Evolutionary conservation across 2,329 filamentous ascomycete genomes (phyloP), one percentile per base, ranked within the genome.

Genomic region (Dactylonectria estremocensis): DNA sequence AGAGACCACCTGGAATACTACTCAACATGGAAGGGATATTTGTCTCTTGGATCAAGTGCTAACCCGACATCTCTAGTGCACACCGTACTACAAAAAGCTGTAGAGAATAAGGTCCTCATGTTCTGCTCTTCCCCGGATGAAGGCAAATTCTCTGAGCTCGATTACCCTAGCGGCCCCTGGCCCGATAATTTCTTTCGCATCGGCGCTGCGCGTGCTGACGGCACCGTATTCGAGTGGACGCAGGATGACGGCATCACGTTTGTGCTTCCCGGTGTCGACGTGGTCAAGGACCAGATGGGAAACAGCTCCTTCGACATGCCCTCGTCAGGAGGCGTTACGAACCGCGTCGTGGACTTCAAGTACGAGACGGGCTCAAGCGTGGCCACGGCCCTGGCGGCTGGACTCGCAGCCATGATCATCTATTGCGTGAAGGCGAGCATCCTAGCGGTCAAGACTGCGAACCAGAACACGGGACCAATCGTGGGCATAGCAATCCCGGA

Each of bases 321-420:
- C 5, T 61, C 24, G 4, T 52, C 53, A 16, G 53, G 37, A 40
- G 37, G 37, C 37, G 37, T 40, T 40, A 40, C 37, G 37, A 40
- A 40, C 37, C 37, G 37, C 37, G 37, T 40, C 37, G 37, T 40
- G 37, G 37, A 40, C 37, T 40, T 55, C 33, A 66, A 71, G 9
- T 57, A 71, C 9, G 57, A 18, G 1, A 67, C 70, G 0, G 66
- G 76, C 0, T 78, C 71, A 0, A 76, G 72, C 7, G 61, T 79
- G 0, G 72, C 78, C 3, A 78, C 77, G 3, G 78, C 78, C 0
- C 58, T 80, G 2, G 77, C 73, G 2, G 66, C 76, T 1, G 78
- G 77, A 0, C 62, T 77, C 7, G 78, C 76, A 4, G 77, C 77
- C 5, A 63, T 78, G 18, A 71, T 80, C 3, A 67, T 78, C 1